phyloP scores from a whole-genome alignment of 2,329 filamentous ascomycete species.

The Claviceps paspali region DNA sequence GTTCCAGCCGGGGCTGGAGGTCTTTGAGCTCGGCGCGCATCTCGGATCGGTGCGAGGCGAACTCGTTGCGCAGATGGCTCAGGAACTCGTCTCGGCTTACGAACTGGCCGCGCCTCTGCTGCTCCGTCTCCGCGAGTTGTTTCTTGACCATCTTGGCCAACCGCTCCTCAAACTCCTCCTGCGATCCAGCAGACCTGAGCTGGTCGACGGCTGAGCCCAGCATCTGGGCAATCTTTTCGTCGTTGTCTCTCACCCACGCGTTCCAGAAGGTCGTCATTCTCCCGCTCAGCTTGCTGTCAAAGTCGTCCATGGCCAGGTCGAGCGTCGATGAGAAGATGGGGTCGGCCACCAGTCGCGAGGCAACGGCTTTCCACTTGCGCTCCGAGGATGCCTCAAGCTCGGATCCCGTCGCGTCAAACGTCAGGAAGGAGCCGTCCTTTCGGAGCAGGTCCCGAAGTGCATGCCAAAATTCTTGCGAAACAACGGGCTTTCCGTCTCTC shows the following conservation, averaged over 20 bases:
- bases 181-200: slow-evolving; percentile 18
- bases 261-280: slow-evolving; percentile 30
- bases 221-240: slow-evolving; percentile 19
- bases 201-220: slow-evolving; percentile 19
- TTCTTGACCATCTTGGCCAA: slow-evolving; percentile 23
- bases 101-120: slow-evolving; percentile 16
- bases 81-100: slow-evolving; percentile 36
- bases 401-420: slow-evolving; percentile 24
- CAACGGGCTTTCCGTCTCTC: slow-evolving; percentile 33
- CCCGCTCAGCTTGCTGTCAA: slow-evolving; percentile 13
- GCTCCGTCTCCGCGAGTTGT: slow-evolving; percentile 16
- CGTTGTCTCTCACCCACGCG: slow-evolving; percentile 36
- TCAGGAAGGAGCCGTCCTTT: slow-evolving; percentile 31
- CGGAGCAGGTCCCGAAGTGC: slow-evolving; percentile 42
- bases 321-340: slow-evolving; percentile 14
- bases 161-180: slow-evolving; percentile 18
- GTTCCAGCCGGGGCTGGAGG: slow-evolving; percentile 20
- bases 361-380: slow-evolving; percentile 31
- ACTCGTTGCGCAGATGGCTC: slow-evolving; percentile 23
- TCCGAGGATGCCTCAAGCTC: slow-evolving; percentile 27
- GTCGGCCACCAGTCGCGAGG: slow-evolving; percentile 24
- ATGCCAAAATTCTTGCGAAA: slow-evolving; percentile 51
- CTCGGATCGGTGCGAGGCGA: slow-evolving; percentile 22
- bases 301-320: slow-evolving; percentile 11
- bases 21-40: slow-evolving; percentile 25